Evolutionary conservation across 2,329 filamentous ascomycete species (phyloP), one percentile per base, ranked within the genome.

Genomic region (Trichothecium sympodiale): DNA sequence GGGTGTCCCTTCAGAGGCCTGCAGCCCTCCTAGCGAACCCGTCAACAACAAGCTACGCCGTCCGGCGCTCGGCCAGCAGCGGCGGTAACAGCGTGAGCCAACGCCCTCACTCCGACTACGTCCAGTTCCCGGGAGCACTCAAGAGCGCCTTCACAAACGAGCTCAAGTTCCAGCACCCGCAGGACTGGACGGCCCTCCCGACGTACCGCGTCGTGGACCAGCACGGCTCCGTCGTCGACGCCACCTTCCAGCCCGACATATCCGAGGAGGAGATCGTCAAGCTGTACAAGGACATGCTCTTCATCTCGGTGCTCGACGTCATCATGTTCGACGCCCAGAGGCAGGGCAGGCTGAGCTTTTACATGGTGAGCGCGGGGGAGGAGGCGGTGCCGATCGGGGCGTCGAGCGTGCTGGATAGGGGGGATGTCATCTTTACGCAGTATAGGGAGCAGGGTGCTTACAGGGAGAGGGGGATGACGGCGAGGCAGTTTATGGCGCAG

Each of bases 281-380:
- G 51, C 58, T 78, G 35, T 80, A 80, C 56, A 69, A 62, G 40
- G 73, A 78, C 48, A 82, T 83, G 78, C 50, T 82, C 8, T 71
- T 67, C 26, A 65, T 80, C 8, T 77, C 82, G 38, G 83, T 96
- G 46, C 91, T 98, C 86, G 91, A 98, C 54, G 59, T 94, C 37
- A 83, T 96, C 55, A 96, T 96, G 88, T 95, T 94, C 52, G 91
- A 98, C 52, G 88, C 91, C 1, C 91, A 98, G 60, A 72, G 91
- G 31, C 91, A 98, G 60, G 88, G 88, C n/a, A 77, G 86, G 15
- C 62, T 94, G 38, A 88, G 81, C 57, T 98, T 98, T 61, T 98
- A 98, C 61, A 96, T 98, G 84, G 89, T 89, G 51, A 89, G 83
- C 27, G 84, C 87, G 1, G 88, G 88, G 39, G 88, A 95, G 64